Evolutionary conservation across 192 early-diverging fungal genomes (phyloP), one percentile per base, ranked within the genome.

Genomic region (Umbelopsis sp.): DNA sequence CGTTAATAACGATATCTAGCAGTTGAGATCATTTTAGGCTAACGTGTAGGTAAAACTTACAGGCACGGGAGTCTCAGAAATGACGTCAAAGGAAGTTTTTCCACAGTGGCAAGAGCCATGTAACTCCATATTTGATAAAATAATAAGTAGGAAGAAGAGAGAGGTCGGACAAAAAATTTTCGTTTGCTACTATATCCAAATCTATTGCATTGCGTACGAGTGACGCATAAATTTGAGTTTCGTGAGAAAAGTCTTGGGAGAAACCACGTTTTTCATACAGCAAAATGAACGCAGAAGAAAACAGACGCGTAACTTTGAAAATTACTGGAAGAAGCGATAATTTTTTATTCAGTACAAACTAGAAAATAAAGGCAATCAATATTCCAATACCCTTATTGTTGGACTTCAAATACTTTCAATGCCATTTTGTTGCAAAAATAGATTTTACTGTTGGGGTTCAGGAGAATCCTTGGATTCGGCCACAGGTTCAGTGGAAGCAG

Each of bases 21-120:
- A 5, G 20, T 45, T 36, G 16, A 3, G 1, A 4, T 41, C 38
- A 41, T 11, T 6, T 1, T 29, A 14, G 25, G 8, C 29, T 50
- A 12, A 32, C 49, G 22, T 22, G 51, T 68, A 32, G 1, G 17
- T 41, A 29, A 3, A 21, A 66, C 74, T 75, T 76, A 80, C 78
- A 3, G 89, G 89, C 5, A 83, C 83, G 0, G 87, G 83, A 24
- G 86, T 83, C 22, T 80, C 41, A 52, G 80, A 83, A 2, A 69
- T 71, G 16, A 86, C 83, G 68, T 72, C 82, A 62, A 89, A 90
- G 32, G 71, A 69, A 7, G 86, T 78, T 32, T 81, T 83, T 45
- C 80, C 87, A 68, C 89, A 90, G 70, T 90, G 87, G 70, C 89
- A 90, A 16, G 87, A 87, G 11, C 87, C 89, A 65, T 84, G 53